Conservation (phyloP, 176 grass and related monocot species). For the Themeda triandra region DNA sequence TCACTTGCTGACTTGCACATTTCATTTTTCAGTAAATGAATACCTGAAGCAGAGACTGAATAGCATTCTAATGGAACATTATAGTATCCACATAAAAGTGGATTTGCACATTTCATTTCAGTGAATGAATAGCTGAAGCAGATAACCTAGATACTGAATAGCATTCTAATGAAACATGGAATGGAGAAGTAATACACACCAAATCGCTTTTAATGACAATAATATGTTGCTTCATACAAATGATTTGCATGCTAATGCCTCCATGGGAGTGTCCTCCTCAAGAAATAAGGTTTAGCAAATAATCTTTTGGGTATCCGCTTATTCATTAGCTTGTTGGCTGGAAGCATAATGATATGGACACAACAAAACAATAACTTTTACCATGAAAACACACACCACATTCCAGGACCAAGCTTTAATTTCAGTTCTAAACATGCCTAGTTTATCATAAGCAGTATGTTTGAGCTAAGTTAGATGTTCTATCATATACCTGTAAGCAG, state of each 20-base stretch:
- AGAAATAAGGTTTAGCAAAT: slow-evolving; percentile 9
- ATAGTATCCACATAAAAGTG: background rate
- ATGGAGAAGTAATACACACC: background rate
- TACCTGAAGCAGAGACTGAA: background rate
- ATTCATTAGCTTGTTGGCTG: background rate
- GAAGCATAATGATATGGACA: background rate
- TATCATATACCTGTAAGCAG: slow-evolving; percentile 81
- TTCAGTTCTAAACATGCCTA: slow-evolving; percentile 9
- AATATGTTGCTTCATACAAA: background rate
- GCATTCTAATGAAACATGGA: slow-evolving; percentile 4
- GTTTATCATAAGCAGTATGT: slow-evolving; percentile 10
- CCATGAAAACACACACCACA: background rate
- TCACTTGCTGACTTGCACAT: slow-evolving; percentile 8
- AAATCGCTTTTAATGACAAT: background rate
- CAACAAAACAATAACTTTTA: background rate
- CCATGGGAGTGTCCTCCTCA: background rate
- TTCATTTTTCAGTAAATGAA: slow-evolving; percentile 18
- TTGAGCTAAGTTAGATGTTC: slow-evolving; percentile 3
- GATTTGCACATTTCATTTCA: slow-evolving; percentile 16
- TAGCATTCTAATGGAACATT: background rate
- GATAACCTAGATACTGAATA: background rate
- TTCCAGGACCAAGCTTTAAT: background rate
- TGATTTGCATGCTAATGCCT: background rate
- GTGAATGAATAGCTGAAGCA: slow-evolving; percentile 16
- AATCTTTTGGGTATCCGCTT: background rate